These are phyloP conservation scores for Beta corolliflora DNA, from an alignment of 179 eudicot species.

Conservation along the genomic window DNA sequence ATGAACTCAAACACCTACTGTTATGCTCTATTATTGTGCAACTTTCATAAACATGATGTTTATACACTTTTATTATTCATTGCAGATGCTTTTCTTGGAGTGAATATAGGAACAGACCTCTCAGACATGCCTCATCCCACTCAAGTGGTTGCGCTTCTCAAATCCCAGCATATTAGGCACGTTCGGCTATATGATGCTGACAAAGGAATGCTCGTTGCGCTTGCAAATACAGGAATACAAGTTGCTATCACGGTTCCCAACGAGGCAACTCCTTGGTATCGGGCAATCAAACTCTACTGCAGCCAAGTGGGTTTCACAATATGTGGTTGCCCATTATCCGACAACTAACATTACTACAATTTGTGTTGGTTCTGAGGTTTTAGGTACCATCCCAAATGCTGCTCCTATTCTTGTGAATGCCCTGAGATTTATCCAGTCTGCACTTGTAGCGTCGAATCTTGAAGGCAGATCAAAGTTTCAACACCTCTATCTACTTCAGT, in stretches of 20 bases:
- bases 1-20: too few relatives aligned
- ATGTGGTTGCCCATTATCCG: conserved; percentile 76
- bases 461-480: conserved; percentile 71
- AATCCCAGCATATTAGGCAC: conserved; percentile 71
- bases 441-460: conserved; percentile 80
- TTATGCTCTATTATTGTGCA: background rate
- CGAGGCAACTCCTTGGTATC: conserved; percentile 73
- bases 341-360: conserved; percentile 79
- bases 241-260: conserved; percentile 74
- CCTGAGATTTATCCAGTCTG: conserved; percentile 68
- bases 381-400: conserved; percentile 65
- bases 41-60: background rate
- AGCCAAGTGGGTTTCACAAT: conserved; percentile 85
- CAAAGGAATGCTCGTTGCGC: conserved; percentile 75
- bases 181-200: conserved; percentile 79
- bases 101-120: conserved; percentile 81
- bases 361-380: conserved; percentile 86
- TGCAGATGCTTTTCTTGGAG: conserved; percentile 83
- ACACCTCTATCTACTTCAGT: conserved; percentile 73
- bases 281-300: conserved; percentile 92
- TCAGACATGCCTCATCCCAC: conserved; percentile 93
- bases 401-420: conserved; percentile 65
- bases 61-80: background rate
- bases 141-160: conserved; percentile 83
- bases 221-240: conserved; percentile 74